Evolutionary conservation across 2,329 filamentous ascomycete genomes (phyloP), one percentile per base, ranked within the genome.

Genomic region (Fusarium sp.): DNA sequence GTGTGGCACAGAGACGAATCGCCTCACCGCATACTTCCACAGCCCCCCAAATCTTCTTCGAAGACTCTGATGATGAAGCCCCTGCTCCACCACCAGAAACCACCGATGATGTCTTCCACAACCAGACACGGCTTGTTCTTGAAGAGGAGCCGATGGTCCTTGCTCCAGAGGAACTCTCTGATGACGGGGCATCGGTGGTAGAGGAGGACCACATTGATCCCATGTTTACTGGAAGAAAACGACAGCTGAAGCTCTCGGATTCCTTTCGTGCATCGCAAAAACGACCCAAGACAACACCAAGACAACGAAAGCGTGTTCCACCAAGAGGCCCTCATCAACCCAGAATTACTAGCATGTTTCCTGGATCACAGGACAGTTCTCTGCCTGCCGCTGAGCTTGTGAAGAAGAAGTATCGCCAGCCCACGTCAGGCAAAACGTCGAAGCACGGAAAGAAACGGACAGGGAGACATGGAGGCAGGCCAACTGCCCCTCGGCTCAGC

Each of bases 201-300:
- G 89, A 91, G 73, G 87, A 90, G 30, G 84, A 90, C 63, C 75
- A 79, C 12, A 83, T 91, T 43, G 88, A 90, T 71, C 80, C 77
- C 22, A 90, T 91, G 88, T 74, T 85, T 5, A 80, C 84, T 1
- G 81, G 82, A 25, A 80, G 78, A 22, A 88, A 87, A 76, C 84
- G 85, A 14, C 80, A 83, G 72, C 58, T 81, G 61, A 78, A 76
- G 67, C 32, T 80, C 65, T 66, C 78, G 27, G 69, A 81, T 17
- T 61, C 79, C 37, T 66, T 81, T 74, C 25, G 68, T 5, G 71
- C 68, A 7, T 73, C 74, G 17, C 74, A 79, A 14, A 83, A 82
- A 54, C 75, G 73, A 37, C 60, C 67, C 37, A 80, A 78, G 63
- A 67, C 66, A 35, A 60, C 72, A 72, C 45, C 30, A 2, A 54